Conservation (phyloP, 352 stramenopile genomes). For the Phytophthora macrochlamydospora region DNA sequence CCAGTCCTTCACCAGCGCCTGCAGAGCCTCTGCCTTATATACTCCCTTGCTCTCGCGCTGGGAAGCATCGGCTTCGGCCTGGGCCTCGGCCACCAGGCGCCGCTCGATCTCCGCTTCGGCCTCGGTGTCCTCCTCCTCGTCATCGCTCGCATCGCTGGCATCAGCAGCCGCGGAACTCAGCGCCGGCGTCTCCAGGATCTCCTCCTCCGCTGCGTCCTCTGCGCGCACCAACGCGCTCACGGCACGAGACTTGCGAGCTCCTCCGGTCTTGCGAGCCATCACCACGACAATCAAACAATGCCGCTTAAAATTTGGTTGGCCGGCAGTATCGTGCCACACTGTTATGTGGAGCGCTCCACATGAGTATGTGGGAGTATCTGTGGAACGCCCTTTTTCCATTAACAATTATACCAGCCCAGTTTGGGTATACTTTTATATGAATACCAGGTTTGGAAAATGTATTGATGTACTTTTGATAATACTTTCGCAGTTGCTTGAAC, state of each 20-base stretch:
- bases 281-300: not conserved
- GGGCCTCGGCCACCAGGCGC: constrained; percentile 71
- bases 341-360: too few relatives aligned
- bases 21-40: constrained; percentile 78
- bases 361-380: too few relatives aligned
- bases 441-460: too few relatives aligned
- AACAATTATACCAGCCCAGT: too few relatives aligned
- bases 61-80: constrained; percentile 47
- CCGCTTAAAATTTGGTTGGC: not conserved
- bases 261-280: constrained; percentile 53
- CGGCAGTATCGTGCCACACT: too few relatives aligned
- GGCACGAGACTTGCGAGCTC: constrained; percentile 35
- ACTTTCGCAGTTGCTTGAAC: too few relatives aligned
- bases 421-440: too few relatives aligned
- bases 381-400: too few relatives aligned
- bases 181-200: constrained; percentile 85
- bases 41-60: constrained; percentile 58
- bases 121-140: constrained; percentile 54
- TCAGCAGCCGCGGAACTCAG: constrained; percentile 45
- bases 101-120: constrained; percentile 78
- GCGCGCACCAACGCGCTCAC: constrained; percentile 70
- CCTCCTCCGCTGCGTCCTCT: constrained; percentile 76
- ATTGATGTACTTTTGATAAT: too few relatives aligned
- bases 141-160: constrained; percentile 38
- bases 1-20: constrained; percentile 64